Evolutionary conservation across 768 basidiomycete genomes (phyloP), one percentile per base, ranked within the genome.

Genomic region (Termitomyces sp.): DNA sequence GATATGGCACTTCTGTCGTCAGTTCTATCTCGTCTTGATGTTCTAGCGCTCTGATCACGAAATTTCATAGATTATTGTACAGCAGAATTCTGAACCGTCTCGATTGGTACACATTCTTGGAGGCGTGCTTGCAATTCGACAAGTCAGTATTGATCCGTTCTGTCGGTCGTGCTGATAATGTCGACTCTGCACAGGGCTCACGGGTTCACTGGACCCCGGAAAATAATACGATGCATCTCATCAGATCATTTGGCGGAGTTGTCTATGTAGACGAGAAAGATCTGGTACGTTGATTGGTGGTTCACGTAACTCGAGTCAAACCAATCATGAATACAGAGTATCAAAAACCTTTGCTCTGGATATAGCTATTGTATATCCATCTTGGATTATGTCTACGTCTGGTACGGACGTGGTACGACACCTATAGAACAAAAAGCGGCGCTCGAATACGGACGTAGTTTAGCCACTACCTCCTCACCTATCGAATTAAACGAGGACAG

Each of bases 181-280:
- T 52, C n/a, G 13, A 33, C 28, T 54, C 10, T 46, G 10, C 56
- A 22, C 26, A 92, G 86, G 91, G 91, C 20, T 73, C 80, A 30
- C 80, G 91, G 48, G 77, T 76, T 6, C 88, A 86, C 65, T 93
- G 92, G 92, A 81, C 83, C 12, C 67, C 80, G 1, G 90, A 92
- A 50, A 92, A 93, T 61, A 91, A 89, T 6, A 77, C 89, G 0
- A 91, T 94, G 88, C 90, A 92, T 59, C 73, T 85, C 49, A 77
- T 92, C 35, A 80, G 90, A 55, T 78, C 76, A 1, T 64, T 68
- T 8, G 65, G 73, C 18, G 81, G 80, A 3, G 70, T 80, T 13
- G 70, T 87, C 30, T 73, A 80, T 58, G 83, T 92, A 56, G 89
- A 92, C 61, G 87, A 92, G 65, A 74, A 83, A 43, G 86, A 92